Evolutionary conservation across 2,329 filamentous ascomycete species (phyloP).

Genomic region (Metarhizium rileyi): DNA sequence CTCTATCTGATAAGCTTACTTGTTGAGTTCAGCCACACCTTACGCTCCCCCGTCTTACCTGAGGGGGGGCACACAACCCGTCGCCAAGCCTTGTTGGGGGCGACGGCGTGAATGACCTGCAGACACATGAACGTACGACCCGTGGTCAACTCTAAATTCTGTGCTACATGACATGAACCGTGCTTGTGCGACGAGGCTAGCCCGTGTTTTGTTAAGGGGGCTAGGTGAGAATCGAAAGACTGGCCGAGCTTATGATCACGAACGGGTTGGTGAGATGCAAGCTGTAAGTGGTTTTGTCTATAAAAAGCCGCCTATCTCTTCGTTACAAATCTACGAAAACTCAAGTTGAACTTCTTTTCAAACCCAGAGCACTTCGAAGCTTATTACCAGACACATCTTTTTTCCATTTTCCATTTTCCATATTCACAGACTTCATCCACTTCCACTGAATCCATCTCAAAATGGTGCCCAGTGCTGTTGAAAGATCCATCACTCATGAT

Average conservation of each 20-base stretch:
- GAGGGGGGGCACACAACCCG: neutral
- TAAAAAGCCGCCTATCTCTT: neutral
- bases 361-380: neutral
- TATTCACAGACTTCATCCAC: too few species aligned
- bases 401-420: too few species aligned
- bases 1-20: constrained; percentile 5
- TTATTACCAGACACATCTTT: neutral
- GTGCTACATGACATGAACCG: neutral
- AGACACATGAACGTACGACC: neutral
- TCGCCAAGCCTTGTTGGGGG: neutral
- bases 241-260: neutral
- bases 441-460: too few species aligned
- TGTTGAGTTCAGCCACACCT: constrained; percentile 1
- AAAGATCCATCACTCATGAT: constrained; percentile 4
- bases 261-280: neutral
- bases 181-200: neutral
- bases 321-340: neutral
- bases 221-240: neutral
- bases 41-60: neutral
- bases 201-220: neutral
- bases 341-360: neutral
- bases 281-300: neutral
- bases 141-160: neutral
- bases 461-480: constrained; percentile 8
- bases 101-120: neutral